phyloP scores from a whole-genome alignment of 2,329 filamentous ascomycete genomes.

The Penicillium concentricum region DNA sequence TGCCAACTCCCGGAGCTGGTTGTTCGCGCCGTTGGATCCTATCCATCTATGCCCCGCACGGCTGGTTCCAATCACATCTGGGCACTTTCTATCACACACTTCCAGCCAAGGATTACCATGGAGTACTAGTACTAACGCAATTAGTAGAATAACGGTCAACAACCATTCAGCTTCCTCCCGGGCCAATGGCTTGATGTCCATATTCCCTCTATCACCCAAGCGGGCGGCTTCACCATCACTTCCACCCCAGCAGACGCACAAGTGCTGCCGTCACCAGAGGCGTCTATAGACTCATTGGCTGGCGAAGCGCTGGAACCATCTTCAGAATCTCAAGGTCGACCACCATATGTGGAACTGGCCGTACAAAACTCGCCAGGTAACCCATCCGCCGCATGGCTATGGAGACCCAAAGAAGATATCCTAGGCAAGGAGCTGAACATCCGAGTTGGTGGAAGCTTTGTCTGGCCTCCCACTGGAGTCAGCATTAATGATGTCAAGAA shows the following conservation, averaged over 20 bases:
- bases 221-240: conserved; percentile 86
- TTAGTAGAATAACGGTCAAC: conserved; percentile 24
- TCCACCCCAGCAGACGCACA: conserved; percentile 63
- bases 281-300: conserved; percentile 14
- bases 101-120: background rate
- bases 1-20: background rate
- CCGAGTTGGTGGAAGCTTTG: conserved; percentile 76
- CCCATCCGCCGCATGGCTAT: conserved; percentile 74
- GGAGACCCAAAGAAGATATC: conserved; percentile 58
- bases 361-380: conserved; percentile 71
- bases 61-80: background rate
- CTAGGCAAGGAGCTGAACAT: conserved; percentile 61
- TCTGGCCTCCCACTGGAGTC: conserved; percentile 63
- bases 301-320: conserved; percentile 23
- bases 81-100: background rate
- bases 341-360: conserved; percentile 70
- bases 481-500: conserved; percentile 51
- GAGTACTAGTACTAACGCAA: background rate
- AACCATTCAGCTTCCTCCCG: conserved; percentile 63
- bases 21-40: background rate
- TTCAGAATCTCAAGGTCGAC: conserved; percentile 26
- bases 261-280: conserved; percentile 28
- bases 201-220: conserved; percentile 65
- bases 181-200: conserved; percentile 89
- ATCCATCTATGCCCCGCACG: background rate